Conservation (phyloP, 495 filamentous ascomycete genomes). For the Trichoderma gamsii region DNA sequence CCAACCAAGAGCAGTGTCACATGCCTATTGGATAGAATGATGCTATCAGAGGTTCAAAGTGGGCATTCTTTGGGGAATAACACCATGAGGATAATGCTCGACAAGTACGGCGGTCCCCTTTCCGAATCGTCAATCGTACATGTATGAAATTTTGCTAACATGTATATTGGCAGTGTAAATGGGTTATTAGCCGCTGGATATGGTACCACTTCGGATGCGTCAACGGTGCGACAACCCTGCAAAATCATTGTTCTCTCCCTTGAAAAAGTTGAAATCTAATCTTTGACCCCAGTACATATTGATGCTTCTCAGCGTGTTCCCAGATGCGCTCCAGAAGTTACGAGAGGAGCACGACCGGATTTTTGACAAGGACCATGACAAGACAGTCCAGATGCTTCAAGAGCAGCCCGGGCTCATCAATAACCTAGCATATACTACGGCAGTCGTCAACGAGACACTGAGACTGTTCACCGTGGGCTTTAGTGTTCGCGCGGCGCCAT, state of each 20-base stretch:
- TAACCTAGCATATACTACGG: slow-evolving; percentile 38
- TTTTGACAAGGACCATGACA: slow-evolving; percentile 24
- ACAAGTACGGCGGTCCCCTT: too few relatives aligned
- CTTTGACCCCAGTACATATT: slow-evolving; percentile 26
- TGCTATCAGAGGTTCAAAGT: too few relatives aligned
- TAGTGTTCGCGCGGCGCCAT: slow-evolving; percentile 24
- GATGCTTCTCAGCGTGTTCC: slow-evolving; percentile 38
- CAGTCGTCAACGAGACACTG: slow-evolving; percentile 46
- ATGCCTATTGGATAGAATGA: too few relatives aligned
- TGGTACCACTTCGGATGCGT: slow-evolving; percentile 35
- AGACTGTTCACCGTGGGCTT: slow-evolving; percentile 36
- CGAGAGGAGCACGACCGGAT: slow-evolving; percentile 42
- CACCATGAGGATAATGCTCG: too few relatives aligned
- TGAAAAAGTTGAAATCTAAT: not conserved
- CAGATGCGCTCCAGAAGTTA: slow-evolving; percentile 32
- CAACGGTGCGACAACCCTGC: slow-evolving; percentile 24
- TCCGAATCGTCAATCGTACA: not conserved
- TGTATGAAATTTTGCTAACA: slow-evolving; percentile 14
- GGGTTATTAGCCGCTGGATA: slow-evolving; percentile 42
- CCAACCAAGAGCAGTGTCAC: too few relatives aligned
- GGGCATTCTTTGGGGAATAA: too few relatives aligned
- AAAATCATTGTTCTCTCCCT: too few relatives aligned
- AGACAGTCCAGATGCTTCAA: slow-evolving; percentile 23
- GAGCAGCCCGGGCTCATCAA: slow-evolving; percentile 36
- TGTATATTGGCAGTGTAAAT: slow-evolving; percentile 19